Evolutionary conservation across 805 yeast species (phyloP).

Genomic region (Starmerella stigmatis): DNA sequence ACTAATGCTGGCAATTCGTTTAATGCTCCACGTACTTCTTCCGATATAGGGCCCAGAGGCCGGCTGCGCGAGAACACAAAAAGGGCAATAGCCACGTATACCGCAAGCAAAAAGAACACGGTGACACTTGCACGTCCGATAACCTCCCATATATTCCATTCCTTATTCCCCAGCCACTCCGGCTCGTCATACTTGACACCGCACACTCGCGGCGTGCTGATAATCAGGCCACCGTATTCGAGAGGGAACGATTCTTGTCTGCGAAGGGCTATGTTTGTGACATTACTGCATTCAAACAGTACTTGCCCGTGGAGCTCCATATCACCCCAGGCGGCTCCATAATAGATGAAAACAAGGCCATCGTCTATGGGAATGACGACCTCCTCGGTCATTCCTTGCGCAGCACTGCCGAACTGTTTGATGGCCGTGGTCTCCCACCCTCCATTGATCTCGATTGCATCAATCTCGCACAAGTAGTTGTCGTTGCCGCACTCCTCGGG

Average conservation of each 20-base stretch:
- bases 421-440: conserved; percentile 12
- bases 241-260: background rate
- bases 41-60: background rate
- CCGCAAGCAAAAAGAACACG: background rate
- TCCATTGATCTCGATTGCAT: conserved; percentile 44
- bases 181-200: background rate
- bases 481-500: conserved; percentile 49
- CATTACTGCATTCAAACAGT: background rate
- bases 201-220: background rate
- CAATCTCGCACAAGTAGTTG: conserved; percentile 72
- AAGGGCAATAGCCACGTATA: background rate
- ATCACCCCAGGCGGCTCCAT: background rate
- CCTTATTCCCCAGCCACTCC: no score
- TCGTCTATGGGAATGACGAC: background rate
- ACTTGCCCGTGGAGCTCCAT: background rate
- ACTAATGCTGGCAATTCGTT: background rate
- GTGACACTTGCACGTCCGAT: background rate
- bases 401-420: background rate
- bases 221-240: background rate
- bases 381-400: background rate
- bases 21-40: background rate
- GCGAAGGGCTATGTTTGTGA: background rate
- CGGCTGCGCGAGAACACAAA: background rate
- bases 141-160: background rate
- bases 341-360: background rate